Base-by-base conservation (phyloP, 164 flowering plant species). In the Umbellularia californica region DNA sequence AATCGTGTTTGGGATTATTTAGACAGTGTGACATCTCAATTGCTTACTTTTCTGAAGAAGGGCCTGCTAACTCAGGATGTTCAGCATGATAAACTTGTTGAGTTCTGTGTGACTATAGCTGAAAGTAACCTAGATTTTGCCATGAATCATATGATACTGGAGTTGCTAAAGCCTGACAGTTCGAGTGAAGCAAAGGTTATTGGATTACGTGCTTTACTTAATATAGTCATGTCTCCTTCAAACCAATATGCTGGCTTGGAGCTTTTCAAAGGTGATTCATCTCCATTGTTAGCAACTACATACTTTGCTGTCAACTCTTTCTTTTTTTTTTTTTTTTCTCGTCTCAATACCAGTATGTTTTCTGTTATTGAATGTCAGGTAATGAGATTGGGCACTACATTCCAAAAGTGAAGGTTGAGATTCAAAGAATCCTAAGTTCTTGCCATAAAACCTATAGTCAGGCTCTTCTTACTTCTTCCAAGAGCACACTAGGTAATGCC, bases 61-160 rank as follows among this genome's bases (percentile, higher is more conserved):
- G 99, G 99, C 79, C 72, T 94, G 94, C 93, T 93, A 74, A 91
- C 97, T 78, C 99, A 94, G 87, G 99, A 96, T 86, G 94, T 87
- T 63, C 99, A 96, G 76, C 98, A 96, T 84, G 99, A 96, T 79
- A 92, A 96, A 84, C 90, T 96, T 65, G 97, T 96, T 50, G 99
- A 96, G 68, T 96, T 96, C 71, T 96, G 99, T 85, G 97, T 92
- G 65, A 94, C 98, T 50, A 94, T 96, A 72, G 97, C 97, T 50
- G 97, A 94, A 72, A 93, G 89, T 86, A 96, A 96, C 83, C 93
- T 96, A 78, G 97, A 96, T 81, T 96, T 96, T 88, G 80, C 93
- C 50, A 96, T 96, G 97, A 96, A 91, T 77, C 99, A 96, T 76
- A 88, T 89, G 94, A 86, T 96, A 73, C 79, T 96, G 69, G 99